These are phyloP conservation scores for Leptographium wingfieldii DNA, from an alignment of 2,329 filamentous ascomycete species.

Conservation along the genomic window DNA sequence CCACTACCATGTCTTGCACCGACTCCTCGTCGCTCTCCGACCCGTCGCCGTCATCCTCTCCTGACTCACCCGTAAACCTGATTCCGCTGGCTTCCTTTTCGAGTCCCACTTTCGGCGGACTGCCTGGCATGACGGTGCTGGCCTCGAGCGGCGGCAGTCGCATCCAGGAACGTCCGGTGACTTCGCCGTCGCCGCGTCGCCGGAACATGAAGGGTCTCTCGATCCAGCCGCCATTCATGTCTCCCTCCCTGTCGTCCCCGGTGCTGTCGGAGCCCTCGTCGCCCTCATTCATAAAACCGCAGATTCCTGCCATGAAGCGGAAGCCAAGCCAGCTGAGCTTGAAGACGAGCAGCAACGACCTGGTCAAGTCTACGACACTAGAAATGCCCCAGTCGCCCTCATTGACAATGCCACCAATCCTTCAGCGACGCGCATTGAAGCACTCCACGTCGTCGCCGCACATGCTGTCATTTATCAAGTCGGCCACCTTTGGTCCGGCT, in stretches of 20 bases:
- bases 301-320: conserved; percentile 55
- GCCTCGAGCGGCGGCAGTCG: conserved; percentile 19
- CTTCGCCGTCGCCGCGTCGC: conserved; percentile 57
- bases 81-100: conserved; percentile 59
- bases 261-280: conserved; percentile 55
- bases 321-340: conserved; percentile 69
- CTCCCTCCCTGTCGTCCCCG: conserved; percentile 30
- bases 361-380: conserved; percentile 34
- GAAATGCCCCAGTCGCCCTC: conserved; percentile 44
- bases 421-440: conserved; percentile 50
- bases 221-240: conserved; percentile 50
- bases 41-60: conserved; percentile 81
- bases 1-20: conserved; percentile 83
- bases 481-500: conserved; percentile 44
- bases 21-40: conserved; percentile 86
- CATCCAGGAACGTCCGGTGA: conserved; percentile 43
- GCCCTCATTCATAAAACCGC: conserved; percentile 69
- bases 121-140: conserved; percentile 24
- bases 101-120: conserved; percentile 41
- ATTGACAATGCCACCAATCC: conserved; percentile 35
- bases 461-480: conserved; percentile 47
- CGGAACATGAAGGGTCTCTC: conserved; percentile 77
- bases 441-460: conserved; percentile 57
- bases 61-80: conserved; percentile 72
- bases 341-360: conserved; percentile 54